A percentile compares a stretch with the other conserved stretches of the same genome.
Conservation (phyloP, 805 yeast species). For the Hanseniaspora pseudoguilliermondii region DNA sequence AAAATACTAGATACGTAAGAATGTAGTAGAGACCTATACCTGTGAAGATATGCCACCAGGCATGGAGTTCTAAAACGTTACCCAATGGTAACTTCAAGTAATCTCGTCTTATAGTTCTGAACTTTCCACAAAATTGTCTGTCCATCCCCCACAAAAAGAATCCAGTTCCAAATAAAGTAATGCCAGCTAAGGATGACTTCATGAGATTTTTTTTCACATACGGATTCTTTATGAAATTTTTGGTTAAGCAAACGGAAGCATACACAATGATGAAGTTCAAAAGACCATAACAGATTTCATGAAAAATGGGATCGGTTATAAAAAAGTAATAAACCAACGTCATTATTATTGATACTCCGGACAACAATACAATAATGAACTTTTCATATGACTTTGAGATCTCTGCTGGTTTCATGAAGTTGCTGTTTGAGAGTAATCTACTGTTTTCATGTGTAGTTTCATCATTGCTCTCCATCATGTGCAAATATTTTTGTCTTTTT, state of each 20-base stretch:
- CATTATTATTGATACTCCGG: background rate
- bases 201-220: conserved; percentile 38
- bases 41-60: conserved; percentile 92
- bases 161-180: conserved; percentile 54
- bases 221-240: conserved; percentile 39
- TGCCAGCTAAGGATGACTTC: conserved; percentile 46
- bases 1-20: conserved; percentile 62
- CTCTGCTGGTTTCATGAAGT: background rate
- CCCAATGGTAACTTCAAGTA: conserved; percentile 73
- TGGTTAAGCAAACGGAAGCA: conserved; percentile 43
- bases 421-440: too few relatives aligned
- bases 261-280: conserved; percentile 62
- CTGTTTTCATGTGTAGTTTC: background rate
- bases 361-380: conserved; percentile 34
- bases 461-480: background rate
- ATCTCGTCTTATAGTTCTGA: conserved; percentile 46
- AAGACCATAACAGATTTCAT: conserved; percentile 72
- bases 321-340: conserved; percentile 37
- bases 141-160: conserved; percentile 83
- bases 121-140: conserved; percentile 56
- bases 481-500: background rate
- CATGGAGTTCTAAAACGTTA: conserved; percentile 76
- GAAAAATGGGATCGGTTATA: conserved; percentile 72
- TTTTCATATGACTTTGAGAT: conserved; percentile 30
- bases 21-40: conserved; percentile 82